Percentiles rank a stretch among this genome's conserved stretches.
Evolutionary conservation across 2,329 filamentous ascomycete species (phyloP).

Genomic region (Verticillium dahliae): DNA sequence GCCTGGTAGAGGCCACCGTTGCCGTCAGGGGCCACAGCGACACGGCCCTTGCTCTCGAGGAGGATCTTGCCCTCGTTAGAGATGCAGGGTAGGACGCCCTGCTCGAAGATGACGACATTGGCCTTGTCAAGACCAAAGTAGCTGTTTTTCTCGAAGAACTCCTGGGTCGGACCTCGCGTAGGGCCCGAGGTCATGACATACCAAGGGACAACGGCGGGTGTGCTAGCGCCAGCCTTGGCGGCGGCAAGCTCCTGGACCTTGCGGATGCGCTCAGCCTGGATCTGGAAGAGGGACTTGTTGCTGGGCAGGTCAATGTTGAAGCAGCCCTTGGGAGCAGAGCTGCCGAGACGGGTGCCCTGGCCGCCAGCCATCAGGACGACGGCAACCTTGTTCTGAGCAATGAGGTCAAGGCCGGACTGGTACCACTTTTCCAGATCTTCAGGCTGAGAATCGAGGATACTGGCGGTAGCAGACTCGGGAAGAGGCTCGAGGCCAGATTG

Average conservation of each 20-base stretch:
- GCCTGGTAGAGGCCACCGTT: slow-evolving; percentile 97
- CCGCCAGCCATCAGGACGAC: slow-evolving; percentile 97
- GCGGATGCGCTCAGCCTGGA: slow-evolving; percentile 89
- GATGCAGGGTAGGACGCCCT: slow-evolving; percentile 93
- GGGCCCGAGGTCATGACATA: slow-evolving; percentile 99
- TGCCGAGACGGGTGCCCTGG: slow-evolving; percentile 90
- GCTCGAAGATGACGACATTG: slow-evolving; percentile 91
- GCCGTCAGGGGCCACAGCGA: slow-evolving; percentile 92
- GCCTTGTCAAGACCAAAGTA: slow-evolving; percentile 85
- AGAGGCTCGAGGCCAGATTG: slow-evolving; percentile 70
- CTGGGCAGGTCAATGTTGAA: slow-evolving; percentile 94
- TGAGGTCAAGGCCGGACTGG: slow-evolving; percentile 70
- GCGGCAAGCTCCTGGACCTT: slow-evolving; percentile 78
- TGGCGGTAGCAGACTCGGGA: slow-evolving; percentile 78
- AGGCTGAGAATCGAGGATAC: slow-evolving; percentile 80
- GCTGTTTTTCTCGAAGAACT: slow-evolving; percentile 82
- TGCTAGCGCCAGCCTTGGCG: slow-evolving; percentile 50
- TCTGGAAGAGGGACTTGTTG: slow-evolving; percentile 91
- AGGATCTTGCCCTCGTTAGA: slow-evolving; percentile 97
- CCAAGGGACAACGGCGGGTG: slow-evolving; percentile 73
- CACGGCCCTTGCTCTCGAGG: slow-evolving; percentile 81
- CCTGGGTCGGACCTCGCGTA: slow-evolving; percentile 83
- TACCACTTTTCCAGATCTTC: slow-evolving; percentile 82
- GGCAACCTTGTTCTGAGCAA: slow-evolving; percentile 67
- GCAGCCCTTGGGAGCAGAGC: slow-evolving; percentile 94